phyloP scores from a whole-genome alignment of 768 basidiomycete species.

The Glaciozyma martinii region DNA sequence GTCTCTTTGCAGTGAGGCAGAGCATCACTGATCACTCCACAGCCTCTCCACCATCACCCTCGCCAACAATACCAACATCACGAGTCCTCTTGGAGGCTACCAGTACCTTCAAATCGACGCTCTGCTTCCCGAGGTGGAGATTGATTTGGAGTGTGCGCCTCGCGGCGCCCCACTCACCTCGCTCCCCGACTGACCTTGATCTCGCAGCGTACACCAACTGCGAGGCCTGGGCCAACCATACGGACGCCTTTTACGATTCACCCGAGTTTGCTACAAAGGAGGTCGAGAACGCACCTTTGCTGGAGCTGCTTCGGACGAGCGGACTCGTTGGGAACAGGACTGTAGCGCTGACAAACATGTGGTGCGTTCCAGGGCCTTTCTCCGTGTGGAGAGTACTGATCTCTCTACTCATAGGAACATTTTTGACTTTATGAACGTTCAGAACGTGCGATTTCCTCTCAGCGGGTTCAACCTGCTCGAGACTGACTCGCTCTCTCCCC shows the following conservation, averaged over 20 bases:
- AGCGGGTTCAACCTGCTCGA: background rate
- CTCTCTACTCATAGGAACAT: conserved; percentile 12
- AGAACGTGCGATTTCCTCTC: background rate
- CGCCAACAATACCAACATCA: conserved; percentile 57
- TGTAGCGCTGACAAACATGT: conserved; percentile 31
- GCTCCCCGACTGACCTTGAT: background rate
- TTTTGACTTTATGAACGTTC: conserved; percentile 16
- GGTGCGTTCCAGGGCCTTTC: background rate
- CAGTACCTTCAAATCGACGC: conserved; percentile 68
- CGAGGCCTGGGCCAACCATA: conserved; percentile 46
- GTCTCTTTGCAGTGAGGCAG: too few species aligned
- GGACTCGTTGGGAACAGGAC: conserved; percentile 31
- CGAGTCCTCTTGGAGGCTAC: conserved; percentile 58
- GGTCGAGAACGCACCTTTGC: conserved; percentile 16
- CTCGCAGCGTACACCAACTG: conserved; percentile 15
- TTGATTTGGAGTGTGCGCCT: conserved; percentile 20
- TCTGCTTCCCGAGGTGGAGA: conserved; percentile 6
- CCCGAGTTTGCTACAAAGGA: conserved; percentile 21
- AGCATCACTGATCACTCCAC: background rate
- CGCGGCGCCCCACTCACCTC: background rate
- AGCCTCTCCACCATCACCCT: conserved; percentile 46
- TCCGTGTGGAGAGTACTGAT: background rate
- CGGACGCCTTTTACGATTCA: conserved; percentile 54
- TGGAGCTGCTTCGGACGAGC: conserved; percentile 18
- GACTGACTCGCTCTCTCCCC: conserved; percentile 45